Conservation (phyloP, 345 rosid genomes). For the Erysimum cheiranthoides region DNA sequence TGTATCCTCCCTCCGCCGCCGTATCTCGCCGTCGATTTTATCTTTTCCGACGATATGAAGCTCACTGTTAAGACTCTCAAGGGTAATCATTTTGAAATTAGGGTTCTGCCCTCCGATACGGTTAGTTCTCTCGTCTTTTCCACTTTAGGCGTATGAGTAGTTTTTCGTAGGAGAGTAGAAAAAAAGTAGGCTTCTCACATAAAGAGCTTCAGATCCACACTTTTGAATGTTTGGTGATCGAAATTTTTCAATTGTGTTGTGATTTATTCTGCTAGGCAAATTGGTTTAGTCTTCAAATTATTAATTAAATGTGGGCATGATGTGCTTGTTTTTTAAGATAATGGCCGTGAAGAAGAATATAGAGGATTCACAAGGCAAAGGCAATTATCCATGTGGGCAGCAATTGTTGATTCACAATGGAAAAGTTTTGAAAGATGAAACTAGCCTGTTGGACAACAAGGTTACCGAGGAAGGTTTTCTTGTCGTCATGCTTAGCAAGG, state of each 20-base stretch:
- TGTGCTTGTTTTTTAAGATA: slow-evolving; percentile 48
- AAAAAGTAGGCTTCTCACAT: not conserved
- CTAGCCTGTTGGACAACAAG: slow-evolving; percentile 77
- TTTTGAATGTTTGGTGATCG: slow-evolving; percentile 20
- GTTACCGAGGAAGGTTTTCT: slow-evolving; percentile 95
- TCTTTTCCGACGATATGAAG: slow-evolving; percentile 63
- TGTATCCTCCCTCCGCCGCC: not conserved
- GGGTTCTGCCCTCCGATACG: slow-evolving; percentile 87
- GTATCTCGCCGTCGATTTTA: slow-evolving; percentile 26
- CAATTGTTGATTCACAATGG: slow-evolving; percentile 96
- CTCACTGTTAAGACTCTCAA: slow-evolving; percentile 96
- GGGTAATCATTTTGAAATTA: slow-evolving; percentile 95
- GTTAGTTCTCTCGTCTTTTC: slow-evolving; percentile 52
- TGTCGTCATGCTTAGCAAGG: slow-evolving; percentile 99
- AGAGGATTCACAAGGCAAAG: slow-evolving; percentile 95
- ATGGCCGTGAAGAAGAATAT: slow-evolving; percentile 99
- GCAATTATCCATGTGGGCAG: slow-evolving; percentile 94
- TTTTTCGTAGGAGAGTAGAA: slow-evolving; percentile 13
- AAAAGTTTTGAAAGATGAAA: slow-evolving; percentile 97
- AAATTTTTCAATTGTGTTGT: slow-evolving; percentile 1
- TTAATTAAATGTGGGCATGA: not conserved
- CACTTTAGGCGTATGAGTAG: not conserved
- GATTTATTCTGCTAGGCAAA: not conserved
- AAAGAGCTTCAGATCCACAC: slow-evolving; percentile 26
- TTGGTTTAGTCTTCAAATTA: not conserved